A percentile compares a stretch with the other conserved stretches of the same genome.
Evolutionary conservation across 129 eudicot species (phyloP).

Genomic region (Pulicaria dysenterica): DNA sequence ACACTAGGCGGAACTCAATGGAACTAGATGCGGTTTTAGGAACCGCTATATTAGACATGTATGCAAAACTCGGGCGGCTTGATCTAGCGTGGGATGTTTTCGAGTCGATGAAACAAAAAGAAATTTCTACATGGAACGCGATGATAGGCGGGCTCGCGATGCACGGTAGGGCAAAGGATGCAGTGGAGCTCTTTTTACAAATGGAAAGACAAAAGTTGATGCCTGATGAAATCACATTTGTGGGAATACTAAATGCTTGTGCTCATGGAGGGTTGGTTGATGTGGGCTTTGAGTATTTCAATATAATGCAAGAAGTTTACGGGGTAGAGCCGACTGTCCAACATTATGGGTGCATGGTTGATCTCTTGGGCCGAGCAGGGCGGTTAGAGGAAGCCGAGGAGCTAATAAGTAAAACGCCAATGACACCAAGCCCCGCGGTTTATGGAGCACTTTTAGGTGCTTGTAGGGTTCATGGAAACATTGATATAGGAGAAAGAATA

Average conservation of each 20-base stretch:
- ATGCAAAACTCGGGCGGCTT: slow-evolving; percentile 63
- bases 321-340: slow-evolving; percentile 50
- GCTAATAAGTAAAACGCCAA: slow-evolving; percentile 49
- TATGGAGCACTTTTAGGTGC: slow-evolving; percentile 67
- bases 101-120: slow-evolving; percentile 46
- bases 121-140: slow-evolving; percentile 63
- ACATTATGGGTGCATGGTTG: slow-evolving; percentile 64
- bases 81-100: slow-evolving; percentile 74
- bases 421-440: slow-evolving; percentile 54
- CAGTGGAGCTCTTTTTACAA: slow-evolving; percentile 41
- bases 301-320: slow-evolving; percentile 39
- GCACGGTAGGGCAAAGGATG: slow-evolving; percentile 67
- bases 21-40: slow-evolving; percentile 52
- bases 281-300: slow-evolving; percentile 47
- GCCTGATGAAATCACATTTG: slow-evolving; percentile 53
- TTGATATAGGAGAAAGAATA: slow-evolving; percentile 49
- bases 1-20: slow-evolving; percentile 42
- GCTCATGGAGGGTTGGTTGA: slow-evolving; percentile 68
- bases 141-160: slow-evolving; percentile 77
- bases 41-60: slow-evolving; percentile 60
- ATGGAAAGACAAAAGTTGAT: slow-evolving; percentile 39
- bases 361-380: slow-evolving; percentile 57
- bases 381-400: slow-evolving; percentile 53
- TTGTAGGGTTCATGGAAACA: slow-evolving; percentile 53
- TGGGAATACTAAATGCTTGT: slow-evolving; percentile 58